Conservation (phyloP, 2,329 filamentous ascomycete genomes). For the Stromatinia cepivora region DNA sequence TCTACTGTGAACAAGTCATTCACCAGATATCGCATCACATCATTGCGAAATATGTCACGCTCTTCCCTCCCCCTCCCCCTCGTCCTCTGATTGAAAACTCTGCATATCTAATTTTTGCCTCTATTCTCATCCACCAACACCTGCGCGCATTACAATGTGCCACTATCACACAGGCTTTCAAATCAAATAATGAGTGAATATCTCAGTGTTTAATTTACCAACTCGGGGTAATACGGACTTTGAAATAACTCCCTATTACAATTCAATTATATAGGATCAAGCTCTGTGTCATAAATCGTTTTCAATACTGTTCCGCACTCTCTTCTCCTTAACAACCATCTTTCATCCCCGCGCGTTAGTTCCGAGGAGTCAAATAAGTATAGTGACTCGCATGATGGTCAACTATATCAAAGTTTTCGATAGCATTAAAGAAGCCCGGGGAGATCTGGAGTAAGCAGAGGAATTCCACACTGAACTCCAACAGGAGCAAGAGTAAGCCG, state of each 20-base stretch:
- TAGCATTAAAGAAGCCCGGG: not conserved
- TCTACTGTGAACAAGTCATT: not conserved
- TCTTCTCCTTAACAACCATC: not conserved
- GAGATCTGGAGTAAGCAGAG: no score
- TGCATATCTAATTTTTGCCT: no score
- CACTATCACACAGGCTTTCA: not conserved
- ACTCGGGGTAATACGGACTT: not conserved
- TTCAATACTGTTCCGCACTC: no score
- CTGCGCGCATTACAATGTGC: not conserved
- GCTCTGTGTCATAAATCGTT: not conserved
- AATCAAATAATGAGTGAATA: not conserved
- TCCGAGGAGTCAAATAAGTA: not conserved
- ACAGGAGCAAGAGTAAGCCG: not conserved
- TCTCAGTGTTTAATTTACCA: not conserved
- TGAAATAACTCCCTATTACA: not conserved
- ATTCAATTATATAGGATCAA: not conserved
- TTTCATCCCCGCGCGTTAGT: not conserved
- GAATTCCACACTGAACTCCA: not conserved
- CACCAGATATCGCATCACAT: not conserved
- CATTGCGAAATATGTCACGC: not conserved
- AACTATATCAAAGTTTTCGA: not conserved
- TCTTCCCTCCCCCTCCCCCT: not conserved
- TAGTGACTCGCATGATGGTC: not conserved
- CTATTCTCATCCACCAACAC: not conserved
- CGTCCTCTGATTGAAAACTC: not conserved